A percentile compares a stretch with the other conserved stretches of the same genome.
Evolutionary conservation across 1,139 yeast species (phyloP).

Genomic region (Hanseniaspora sp.): DNA sequence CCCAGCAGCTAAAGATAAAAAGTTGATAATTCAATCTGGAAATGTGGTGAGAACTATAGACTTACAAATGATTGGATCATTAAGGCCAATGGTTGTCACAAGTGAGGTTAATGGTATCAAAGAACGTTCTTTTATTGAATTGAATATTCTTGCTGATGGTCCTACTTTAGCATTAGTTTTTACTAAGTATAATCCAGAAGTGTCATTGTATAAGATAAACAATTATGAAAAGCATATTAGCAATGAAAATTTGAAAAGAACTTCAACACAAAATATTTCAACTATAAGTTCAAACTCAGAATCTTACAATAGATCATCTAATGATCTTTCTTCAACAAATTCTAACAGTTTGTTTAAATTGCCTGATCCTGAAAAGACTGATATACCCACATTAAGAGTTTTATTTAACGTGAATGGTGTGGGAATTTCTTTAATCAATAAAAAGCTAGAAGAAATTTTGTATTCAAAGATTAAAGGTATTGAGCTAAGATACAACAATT

Average conservation of each 20-base stretch:
- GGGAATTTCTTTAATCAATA: conserved; percentile 74
- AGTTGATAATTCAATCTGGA: conserved; percentile 58
- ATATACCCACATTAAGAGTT: conserved; percentile 26
- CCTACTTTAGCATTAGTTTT: conserved; percentile 83
- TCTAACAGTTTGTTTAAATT: not conserved
- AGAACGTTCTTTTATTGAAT: conserved; percentile 49
- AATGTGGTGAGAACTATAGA: conserved; percentile 71
- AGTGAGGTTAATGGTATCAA: conserved; percentile 36
- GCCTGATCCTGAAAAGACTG: conserved; percentile 2
- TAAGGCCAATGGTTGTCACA: conserved; percentile 68
- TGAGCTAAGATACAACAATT: conserved; percentile 70
- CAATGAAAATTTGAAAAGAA: too few species aligned
- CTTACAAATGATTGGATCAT: conserved; percentile 82
- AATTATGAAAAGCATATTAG: not conserved
- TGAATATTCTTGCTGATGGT: conserved; percentile 93
- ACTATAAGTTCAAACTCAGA: not conserved
- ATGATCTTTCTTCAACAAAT: not conserved
- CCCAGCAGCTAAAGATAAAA: conserved; percentile 82
- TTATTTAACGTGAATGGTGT: conserved; percentile 69
- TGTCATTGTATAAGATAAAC: conserved; percentile 54
- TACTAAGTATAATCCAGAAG: conserved; percentile 67
- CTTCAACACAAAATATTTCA: not conserved
- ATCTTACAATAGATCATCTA: not conserved
- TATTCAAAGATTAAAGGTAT: conserved; percentile 72
- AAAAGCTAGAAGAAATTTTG: conserved; percentile 62